These are phyloP conservation scores for Biancaea sappan DNA, from an alignment of 306 rosid species.

Conservation along the genomic window DNA sequence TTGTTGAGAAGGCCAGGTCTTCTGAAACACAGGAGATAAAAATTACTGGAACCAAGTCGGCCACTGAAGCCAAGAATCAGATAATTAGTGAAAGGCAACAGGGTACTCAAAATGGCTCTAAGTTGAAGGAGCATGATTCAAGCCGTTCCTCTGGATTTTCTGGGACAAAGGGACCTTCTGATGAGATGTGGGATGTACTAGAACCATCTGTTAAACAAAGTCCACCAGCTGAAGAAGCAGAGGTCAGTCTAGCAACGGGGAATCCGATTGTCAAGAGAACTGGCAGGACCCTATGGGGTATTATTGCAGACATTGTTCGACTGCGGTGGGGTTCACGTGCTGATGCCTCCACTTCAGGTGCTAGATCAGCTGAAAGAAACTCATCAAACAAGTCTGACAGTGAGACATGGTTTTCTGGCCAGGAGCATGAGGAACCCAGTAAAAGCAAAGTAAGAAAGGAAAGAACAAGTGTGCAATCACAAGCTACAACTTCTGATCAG, in stretches of 20 bases:
- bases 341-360: conserved; percentile 55
- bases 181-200: conserved; percentile 75
- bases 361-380: conserved; percentile 56
- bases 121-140: conserved; percentile 45
- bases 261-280: conserved; percentile 62
- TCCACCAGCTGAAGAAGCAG: conserved; percentile 48
- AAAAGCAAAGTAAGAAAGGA: conserved; percentile 44
- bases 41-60: conserved; percentile 38
- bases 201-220: conserved; percentile 49
- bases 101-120: conserved; percentile 43
- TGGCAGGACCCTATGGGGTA: conserved; percentile 76
- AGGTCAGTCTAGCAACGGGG: conserved; percentile 40
- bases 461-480: conserved; percentile 41
- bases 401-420: conserved; percentile 77
- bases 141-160: conserved; percentile 58
- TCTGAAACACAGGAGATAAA: conserved; percentile 51
- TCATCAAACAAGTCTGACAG: conserved; percentile 68
- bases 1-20: conserved; percentile 54
- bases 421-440: conserved; percentile 61
- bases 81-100: conserved; percentile 31
- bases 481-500: conserved; percentile 47
- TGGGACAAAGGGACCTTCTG: conserved; percentile 76
- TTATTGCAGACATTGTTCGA: conserved; percentile 61
- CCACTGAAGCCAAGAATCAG: conserved; percentile 40
- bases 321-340: conserved; percentile 67